Conservation (phyloP, 2,329 filamentous ascomycete species). For the Arthrobotrys conoides region DNA sequence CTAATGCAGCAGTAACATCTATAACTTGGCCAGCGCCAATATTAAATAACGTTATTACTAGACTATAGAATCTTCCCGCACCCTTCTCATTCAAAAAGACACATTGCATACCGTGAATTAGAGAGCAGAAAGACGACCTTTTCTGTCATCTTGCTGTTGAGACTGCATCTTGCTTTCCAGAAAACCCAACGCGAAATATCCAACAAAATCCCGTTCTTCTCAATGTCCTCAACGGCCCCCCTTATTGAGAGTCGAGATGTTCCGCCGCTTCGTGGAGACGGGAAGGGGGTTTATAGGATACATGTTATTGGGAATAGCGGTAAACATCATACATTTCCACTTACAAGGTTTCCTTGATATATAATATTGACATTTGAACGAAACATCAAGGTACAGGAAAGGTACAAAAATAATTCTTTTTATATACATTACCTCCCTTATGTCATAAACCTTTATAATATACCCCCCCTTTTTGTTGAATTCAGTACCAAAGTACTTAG, state of each 20-base stretch:
- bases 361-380: background rate
- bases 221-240: slow-evolving; percentile 22
- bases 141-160: too few relatives aligned
- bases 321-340: background rate
- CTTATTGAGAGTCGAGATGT: slow-evolving; percentile 1
- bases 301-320: slow-evolving; percentile 57
- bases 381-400: slow-evolving; percentile 41
- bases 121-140: too few relatives aligned
- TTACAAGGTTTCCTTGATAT: too few relatives aligned
- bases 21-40: background rate
- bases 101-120: too few relatives aligned
- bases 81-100: background rate
- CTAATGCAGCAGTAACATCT: background rate
- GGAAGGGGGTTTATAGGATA: slow-evolving; percentile 47
- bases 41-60: slow-evolving; percentile 25
- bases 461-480: background rate
- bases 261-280: slow-evolving; percentile 36
- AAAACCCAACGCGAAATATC: slow-evolving; percentile 34
- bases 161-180: too few relatives aligned
- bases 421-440: background rate
- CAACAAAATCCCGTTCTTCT: slow-evolving; percentile 20
- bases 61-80: slow-evolving; percentile 22
- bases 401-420: slow-evolving; percentile 7
- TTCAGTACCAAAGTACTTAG: too few relatives aligned
- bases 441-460: background rate